Percentiles rank a stretch among this genome's conserved stretches.
These are phyloP conservation scores for Trichoderma simmonsii DNA, from an alignment of 2,329 filamentous ascomycete species.

Conservation along the genomic window DNA sequence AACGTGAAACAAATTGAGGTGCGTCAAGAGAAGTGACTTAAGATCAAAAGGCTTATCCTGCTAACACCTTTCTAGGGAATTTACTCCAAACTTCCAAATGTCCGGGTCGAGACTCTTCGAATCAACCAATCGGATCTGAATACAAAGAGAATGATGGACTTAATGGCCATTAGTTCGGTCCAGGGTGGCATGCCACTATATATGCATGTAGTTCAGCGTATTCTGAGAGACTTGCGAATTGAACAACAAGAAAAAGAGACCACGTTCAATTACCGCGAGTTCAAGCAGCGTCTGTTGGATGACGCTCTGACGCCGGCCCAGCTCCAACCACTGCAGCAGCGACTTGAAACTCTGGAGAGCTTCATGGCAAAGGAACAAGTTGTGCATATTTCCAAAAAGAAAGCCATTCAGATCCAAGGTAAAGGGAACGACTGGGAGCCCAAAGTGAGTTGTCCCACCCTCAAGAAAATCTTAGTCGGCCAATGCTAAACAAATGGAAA, in stretches of 20 bases:
- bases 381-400: not conserved
- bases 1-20: conserved; percentile 44
- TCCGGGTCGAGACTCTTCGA: conserved; percentile 49
- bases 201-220: conserved; percentile 51
- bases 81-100: conserved; percentile 26
- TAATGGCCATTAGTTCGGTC: conserved; percentile 52
- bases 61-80: not conserved
- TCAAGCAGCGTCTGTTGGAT: conserved; percentile 34
- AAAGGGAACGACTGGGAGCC: conserved; percentile 23
- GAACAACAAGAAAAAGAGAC: conserved; percentile 37
- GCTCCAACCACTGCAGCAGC: conserved; percentile 45
- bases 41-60: not conserved
- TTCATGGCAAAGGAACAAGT: conserved; percentile 32
- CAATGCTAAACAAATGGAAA: not conserved
- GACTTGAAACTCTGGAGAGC: conserved; percentile 48
- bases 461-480: not conserved
- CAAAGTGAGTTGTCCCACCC: not conserved
- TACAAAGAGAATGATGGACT: conserved; percentile 54
- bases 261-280: conserved; percentile 49
- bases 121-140: conserved; percentile 53
- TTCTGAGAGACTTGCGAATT: conserved; percentile 55
- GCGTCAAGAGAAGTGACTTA: not conserved
- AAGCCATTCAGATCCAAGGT: not conserved
- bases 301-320: conserved; percentile 49
- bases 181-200: conserved; percentile 51